Conservation (phyloP, 2,329 filamentous ascomycete species). For the Ophiosphaerella herpotricha region DNA sequence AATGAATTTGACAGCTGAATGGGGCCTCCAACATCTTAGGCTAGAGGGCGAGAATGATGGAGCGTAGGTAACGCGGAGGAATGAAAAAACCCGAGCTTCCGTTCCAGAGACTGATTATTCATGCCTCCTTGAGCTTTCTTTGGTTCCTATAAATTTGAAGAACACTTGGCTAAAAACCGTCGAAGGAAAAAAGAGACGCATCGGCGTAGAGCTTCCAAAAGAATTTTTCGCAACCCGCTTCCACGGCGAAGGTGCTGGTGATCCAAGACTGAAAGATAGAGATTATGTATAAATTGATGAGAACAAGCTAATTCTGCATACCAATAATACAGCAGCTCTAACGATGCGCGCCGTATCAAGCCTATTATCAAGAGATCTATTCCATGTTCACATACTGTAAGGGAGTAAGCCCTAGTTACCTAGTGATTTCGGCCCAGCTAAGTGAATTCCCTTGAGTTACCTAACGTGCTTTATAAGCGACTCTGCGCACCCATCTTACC, state of each 20-base stretch:
- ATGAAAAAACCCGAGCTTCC: slow-evolving; percentile 2
- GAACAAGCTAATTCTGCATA: no score
- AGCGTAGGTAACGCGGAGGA: background rate
- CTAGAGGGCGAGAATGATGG: background rate
- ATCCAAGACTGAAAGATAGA: background rate
- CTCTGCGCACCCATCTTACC: no score
- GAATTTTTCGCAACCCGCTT: background rate
- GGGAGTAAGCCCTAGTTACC: no score
- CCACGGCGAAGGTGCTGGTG: background rate
- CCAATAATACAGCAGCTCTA: no score
- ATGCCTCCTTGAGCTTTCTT: background rate
- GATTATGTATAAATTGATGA: background rate
- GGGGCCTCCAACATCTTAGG: slow-evolving; percentile 1
- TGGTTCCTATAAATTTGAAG: background rate
- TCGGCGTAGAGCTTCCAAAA: background rate
- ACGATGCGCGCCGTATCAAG: no score
- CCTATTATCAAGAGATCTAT: no score
- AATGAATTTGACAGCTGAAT: background rate
- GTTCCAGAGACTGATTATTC: background rate
- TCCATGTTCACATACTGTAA: no score
- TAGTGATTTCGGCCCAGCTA: no score
- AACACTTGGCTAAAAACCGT: background rate
- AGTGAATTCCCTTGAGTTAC: no score
- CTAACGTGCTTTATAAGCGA: no score
- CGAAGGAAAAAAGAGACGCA: background rate